Percentiles rank a stretch among this genome's conserved stretches.
These are phyloP conservation scores for Dactylonectria macrodidyma DNA, from an alignment of 2,329 filamentous ascomycete species.

Conservation along the genomic window DNA sequence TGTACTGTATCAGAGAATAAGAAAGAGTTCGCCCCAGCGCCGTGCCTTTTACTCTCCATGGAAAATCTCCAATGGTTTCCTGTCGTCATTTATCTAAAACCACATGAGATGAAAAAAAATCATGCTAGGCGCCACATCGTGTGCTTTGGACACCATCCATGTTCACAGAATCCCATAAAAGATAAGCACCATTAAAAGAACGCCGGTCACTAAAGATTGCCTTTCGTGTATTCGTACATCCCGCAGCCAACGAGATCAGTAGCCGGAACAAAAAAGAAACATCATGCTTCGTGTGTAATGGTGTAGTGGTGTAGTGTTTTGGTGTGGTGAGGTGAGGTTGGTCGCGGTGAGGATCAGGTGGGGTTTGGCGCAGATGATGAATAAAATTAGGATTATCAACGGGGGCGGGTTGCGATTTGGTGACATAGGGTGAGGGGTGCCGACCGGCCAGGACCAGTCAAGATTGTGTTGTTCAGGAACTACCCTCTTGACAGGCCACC, in stretches of 20 bases:
- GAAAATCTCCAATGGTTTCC: conserved; percentile 31
- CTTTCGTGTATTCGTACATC: conserved; percentile 43
- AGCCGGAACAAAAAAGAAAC: conserved; percentile 26
- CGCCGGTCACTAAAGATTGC: conserved; percentile 36
- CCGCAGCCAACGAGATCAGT: conserved; percentile 32
- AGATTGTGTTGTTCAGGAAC: conserved; percentile 28
- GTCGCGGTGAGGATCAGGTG: conserved; percentile 10
- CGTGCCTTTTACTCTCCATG: conserved; percentile 42
- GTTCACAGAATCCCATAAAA: conserved; percentile 35
- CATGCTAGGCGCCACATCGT: conserved; percentile 44
- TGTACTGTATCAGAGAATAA: conserved; percentile 19
- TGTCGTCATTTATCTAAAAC: conserved; percentile 47
- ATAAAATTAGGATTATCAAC: conserved; percentile 45
- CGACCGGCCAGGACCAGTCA: conserved; percentile 1
- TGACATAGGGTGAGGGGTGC: conserved; percentile 15
- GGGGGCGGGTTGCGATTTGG: conserved; percentile 29
- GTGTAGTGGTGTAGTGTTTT: conserved; percentile 17
- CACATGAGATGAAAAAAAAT: conserved; percentile 23
- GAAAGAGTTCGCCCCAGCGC: conserved; percentile 38
- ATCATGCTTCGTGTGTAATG: conserved; percentile 27
- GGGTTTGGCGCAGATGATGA: conserved; percentile 10
- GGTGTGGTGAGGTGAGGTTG: conserved; percentile 9
- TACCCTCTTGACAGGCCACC: conserved; percentile 65
- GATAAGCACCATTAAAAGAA: conserved; percentile 25
- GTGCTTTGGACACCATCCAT: conserved; percentile 43